Base-by-base conservation (phyloP, 345 rosid genomes). In the Brassica nigra region DNA sequence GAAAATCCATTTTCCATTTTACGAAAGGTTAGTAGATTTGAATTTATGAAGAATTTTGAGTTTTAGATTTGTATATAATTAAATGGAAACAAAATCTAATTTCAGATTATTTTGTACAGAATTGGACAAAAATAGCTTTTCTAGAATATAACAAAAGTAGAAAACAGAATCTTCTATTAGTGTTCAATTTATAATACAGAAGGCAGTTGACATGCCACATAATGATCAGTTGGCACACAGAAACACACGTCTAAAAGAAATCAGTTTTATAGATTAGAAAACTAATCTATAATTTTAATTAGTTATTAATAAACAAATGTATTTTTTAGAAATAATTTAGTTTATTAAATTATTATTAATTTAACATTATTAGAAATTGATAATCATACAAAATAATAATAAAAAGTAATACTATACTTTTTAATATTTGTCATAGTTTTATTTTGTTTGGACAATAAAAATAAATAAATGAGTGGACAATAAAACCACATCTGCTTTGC, bases 391-490 rank as follows among this genome's bases (percentile, higher is more conserved):
- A 37, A 37, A 37, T 37, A 37, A 33, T 33, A 33, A 37, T 37
- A 37, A 37, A 37, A 37, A 37, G 1, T 37, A 37, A 37, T 37
- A 37, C 27, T 8, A 7, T 37, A 1, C 9, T 8, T 8, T 37
- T 37, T 37, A 37, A 37, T 37, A 37, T 37, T 7, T 37, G 10
- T 33, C 37, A 57, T 30, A 68, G 34, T 23, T 23, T 23, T 23
- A 23, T 23, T 23, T 23, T 23, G 27, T 23, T 23, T 23, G 27
- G 27, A 23, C 27, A 23, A 23, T 23, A 23, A 70, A 69, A 4
- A 5, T 8, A 14, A 37, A 9, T 37, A 78, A 73, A 66, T 74
- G 78, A 79, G 70, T 33, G 70, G 82, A 68, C 68, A 74, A 74
- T 33, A 74, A 47, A 74, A 68, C 62, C 29, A 71, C 30, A 62